Percentiles rank a stretch among this genome's conserved stretches.
Evolutionary conservation across 768 basidiomycete genomes (phyloP).

Genomic region (Hortiboletus flavorubellus): DNA sequence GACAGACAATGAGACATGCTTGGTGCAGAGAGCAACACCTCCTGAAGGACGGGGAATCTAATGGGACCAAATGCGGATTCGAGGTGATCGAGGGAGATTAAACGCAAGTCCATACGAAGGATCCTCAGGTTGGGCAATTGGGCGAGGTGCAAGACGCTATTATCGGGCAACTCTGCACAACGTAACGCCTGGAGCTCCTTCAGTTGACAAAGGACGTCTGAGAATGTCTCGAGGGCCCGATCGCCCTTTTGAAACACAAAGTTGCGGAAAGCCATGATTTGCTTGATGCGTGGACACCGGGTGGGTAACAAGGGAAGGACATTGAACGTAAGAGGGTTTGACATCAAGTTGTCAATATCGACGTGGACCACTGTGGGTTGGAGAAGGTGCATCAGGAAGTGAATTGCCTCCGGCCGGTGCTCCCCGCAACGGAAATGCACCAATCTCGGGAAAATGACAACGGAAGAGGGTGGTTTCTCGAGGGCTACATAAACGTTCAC

Average conservation of each 20-base stretch:
- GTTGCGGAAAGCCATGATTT: conserved; percentile 29
- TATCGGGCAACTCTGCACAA: conserved; percentile 27
- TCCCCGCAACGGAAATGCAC: conserved; percentile 29
- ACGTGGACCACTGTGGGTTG: conserved; percentile 25
- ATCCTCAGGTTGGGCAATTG: conserved; percentile 19
- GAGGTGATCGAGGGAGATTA: conserved; percentile 21
- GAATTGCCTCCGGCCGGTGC: conserved; percentile 19
- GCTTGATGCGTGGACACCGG: conserved; percentile 23
- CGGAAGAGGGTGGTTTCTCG: conserved; percentile 11
- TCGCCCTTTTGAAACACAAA: conserved; percentile 27
- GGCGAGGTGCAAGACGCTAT: conserved; percentile 21
- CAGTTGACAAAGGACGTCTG: conserved; percentile 21
- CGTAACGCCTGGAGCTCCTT: conserved; percentile 22
- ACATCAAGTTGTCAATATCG: conserved; percentile 29
- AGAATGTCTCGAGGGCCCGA: conserved; percentile 22
- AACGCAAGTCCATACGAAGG: conserved; percentile 27
- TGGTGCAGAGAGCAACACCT: conserved; percentile 22
- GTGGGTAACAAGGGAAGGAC: conserved; percentile 21
- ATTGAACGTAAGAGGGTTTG: conserved; percentile 19
- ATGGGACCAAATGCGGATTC: conserved; percentile 12
- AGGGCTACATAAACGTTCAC: conserved; percentile 20
- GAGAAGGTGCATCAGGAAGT: conserved; percentile 26
- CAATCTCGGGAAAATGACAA: conserved; percentile 24
- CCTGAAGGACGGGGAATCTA: conserved; percentile 22
- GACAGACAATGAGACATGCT: conserved; percentile 22